A percentile compares a stretch with the other conserved stretches of the same genome.
These are phyloP conservation scores for Trypanosoma theileri DNA, from an alignment of 208 protist species.

Conservation along the genomic window DNA sequence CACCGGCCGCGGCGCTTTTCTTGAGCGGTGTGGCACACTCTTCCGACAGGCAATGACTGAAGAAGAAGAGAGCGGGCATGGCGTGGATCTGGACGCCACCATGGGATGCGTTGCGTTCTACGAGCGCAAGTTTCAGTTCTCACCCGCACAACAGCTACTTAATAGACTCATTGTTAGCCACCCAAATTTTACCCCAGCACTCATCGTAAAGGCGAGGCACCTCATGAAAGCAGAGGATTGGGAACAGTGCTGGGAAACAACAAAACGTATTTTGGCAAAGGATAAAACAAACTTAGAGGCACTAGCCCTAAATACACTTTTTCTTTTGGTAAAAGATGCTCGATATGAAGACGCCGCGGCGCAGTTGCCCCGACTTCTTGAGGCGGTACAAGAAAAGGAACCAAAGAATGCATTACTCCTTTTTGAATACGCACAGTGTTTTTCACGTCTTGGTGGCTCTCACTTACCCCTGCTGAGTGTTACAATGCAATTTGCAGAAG, in stretches of 20 bases:
- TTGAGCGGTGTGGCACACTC: constrained; percentile 78
- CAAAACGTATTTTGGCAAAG: constrained; percentile 73
- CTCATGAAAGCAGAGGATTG: constrained; percentile 92
- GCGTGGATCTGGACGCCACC: constrained; percentile 75
- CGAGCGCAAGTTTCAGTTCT: constrained; percentile 81
- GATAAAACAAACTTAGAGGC: constrained; percentile 83
- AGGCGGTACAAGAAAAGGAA: constrained; percentile 64
- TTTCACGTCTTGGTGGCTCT: constrained; percentile 62
- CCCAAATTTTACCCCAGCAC: constrained; percentile 58
- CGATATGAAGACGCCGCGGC: constrained; percentile 54
- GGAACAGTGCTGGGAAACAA: constrained; percentile 89
- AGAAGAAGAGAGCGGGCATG: constrained; percentile 38
- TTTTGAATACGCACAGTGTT: constrained; percentile 65
- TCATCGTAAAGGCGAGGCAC: constrained; percentile 82
- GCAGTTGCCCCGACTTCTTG: constrained; percentile 61
- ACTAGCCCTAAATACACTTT: constrained; percentile 64
- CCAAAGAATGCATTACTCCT: constrained; percentile 79
- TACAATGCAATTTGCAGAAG: constrained; percentile 68
- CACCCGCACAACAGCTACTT: constrained; percentile 76
- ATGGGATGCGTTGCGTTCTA: constrained; percentile 83
- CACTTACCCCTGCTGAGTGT: constrained; percentile 61
- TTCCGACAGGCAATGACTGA: constrained; percentile 71
- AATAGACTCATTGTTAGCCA: constrained; percentile 78
- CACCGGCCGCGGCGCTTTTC: constrained; percentile 68
- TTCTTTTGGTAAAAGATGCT: constrained; percentile 81